Evolutionary conservation across 495 filamentous ascomycete genomes (phyloP).

Genomic region (Usnea hakonensis): DNA sequence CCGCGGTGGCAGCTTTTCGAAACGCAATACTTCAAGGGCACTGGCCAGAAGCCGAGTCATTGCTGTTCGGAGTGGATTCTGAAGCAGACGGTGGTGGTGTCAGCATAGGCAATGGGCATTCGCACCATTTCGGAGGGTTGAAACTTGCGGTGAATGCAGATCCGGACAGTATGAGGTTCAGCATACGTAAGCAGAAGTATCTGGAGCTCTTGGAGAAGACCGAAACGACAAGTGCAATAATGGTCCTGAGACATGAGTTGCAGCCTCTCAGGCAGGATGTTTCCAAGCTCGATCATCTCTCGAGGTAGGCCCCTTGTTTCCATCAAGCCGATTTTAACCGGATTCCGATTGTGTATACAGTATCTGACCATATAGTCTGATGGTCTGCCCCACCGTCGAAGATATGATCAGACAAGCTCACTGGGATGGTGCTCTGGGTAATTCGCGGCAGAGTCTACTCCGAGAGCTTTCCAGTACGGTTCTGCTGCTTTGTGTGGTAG

Average conservation of each 20-base stretch:
- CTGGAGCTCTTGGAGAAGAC: conserved; percentile 77
- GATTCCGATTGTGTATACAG: not conserved
- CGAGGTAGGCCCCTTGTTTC: conserved; percentile 48
- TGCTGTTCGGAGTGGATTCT: conserved; percentile 57
- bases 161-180: conserved; percentile 61
- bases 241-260: conserved; percentile 77
- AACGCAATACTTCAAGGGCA: conserved; percentile 71
- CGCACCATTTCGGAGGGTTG: conserved; percentile 30
- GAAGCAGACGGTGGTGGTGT: conserved; percentile 45
- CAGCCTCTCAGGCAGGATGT: conserved; percentile 79
- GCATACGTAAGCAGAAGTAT: conserved; percentile 88
- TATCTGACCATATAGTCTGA: conserved; percentile 46
- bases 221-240: conserved; percentile 64
- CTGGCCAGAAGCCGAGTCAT: conserved; percentile 76
- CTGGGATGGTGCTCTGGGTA: conserved; percentile 71
- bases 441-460: conserved; percentile 54
- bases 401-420: conserved; percentile 72
- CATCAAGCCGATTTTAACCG: not conserved
- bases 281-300: conserved; percentile 68
- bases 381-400: conserved; percentile 78
- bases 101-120: conserved; percentile 26
- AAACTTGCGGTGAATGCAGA: conserved; percentile 51
- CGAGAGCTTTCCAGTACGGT: conserved; percentile 75
- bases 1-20: conserved; percentile 75
- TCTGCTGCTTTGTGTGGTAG: not conserved